Evolutionary conservation across 495 filamentous ascomycete genomes (phyloP), one percentile per base, ranked within the genome.

Genomic region (Amphirosellinia nigrospora): DNA sequence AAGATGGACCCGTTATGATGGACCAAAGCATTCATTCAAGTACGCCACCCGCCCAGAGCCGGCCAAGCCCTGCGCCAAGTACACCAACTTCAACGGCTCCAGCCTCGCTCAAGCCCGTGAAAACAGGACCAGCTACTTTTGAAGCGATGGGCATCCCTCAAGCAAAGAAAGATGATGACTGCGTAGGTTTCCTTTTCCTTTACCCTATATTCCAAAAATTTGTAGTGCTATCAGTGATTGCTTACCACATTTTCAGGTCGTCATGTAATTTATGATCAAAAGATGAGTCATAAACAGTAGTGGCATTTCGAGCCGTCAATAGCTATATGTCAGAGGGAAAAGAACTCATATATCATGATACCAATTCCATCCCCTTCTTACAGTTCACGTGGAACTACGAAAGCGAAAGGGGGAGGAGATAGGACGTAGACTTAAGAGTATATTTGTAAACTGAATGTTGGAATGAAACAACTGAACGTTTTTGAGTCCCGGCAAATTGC

Each of bases 121-220:
- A 90, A 58, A 92, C 93, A 77, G 96, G 96, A 11, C 96, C 96
- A 4, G 93, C 96, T 78, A 99, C 96, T 3, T 99, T 99, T 77
- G 95, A 98, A 76, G 94, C 95, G 76, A 99, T 99, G 96, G 95
- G 95, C 64, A 93, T 99, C 72, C 92, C 93, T 16, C 85, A 87
- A 72, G 89, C 84, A 36, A 92, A 93, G 78, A 86, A 91, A 69
- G 92, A 97, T 41, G 87, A 86, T 71, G 95, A 98, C 79, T 99
- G 96, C 80, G 96, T 97, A 90, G 89, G 94, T 86, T 30, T 46
- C 28, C 16, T 30, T 48, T 11, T 9, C 39, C 8, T 38, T 16
- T 43, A 7, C 36, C 38, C 8, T 41, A 3, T 41, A 50, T 8
- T 32, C 5, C 11, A 3, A 6, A 9, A 41, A 30, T 26, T 56